Evolutionary conservation across 1,284 basidiomycete genomes (phyloP).

Genomic region (Gomphus bonarii): DNA sequence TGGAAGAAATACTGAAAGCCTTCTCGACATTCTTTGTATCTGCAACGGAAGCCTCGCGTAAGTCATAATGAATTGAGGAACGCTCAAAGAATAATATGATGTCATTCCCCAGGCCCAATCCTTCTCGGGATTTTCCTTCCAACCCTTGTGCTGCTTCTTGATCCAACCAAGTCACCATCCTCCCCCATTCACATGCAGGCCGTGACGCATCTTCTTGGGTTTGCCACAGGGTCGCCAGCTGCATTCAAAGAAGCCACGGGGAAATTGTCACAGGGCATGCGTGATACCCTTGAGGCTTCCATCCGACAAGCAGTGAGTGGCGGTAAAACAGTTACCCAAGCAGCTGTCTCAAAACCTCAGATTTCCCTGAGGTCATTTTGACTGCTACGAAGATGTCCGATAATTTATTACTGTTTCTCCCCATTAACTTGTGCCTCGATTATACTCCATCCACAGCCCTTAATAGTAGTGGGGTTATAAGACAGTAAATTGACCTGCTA

Average conservation of each 20-base stretch:
- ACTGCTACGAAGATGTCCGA: slow-evolving; percentile 7
- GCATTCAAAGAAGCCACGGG: slow-evolving; percentile 84
- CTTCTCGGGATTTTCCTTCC: slow-evolving; percentile 74
- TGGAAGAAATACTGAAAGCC: slow-evolving; percentile 76
- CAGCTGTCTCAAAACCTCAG: slow-evolving; percentile 50
- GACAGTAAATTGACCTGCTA: neutral
- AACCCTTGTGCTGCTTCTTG: slow-evolving; percentile 66
- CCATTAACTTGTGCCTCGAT: no score
- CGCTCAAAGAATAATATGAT: neutral
- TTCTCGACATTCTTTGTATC: slow-evolving; percentile 58
- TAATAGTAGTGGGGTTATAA: neutral
- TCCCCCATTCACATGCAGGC: slow-evolving; percentile 50
- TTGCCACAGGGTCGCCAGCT: slow-evolving; percentile 65
- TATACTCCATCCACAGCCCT: neutral
- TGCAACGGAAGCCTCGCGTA: slow-evolving; percentile 54
- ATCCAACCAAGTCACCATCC: slow-evolving; percentile 35
- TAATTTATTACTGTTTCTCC: neutral
- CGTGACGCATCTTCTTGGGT: slow-evolving; percentile 64
- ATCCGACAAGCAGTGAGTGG: slow-evolving; percentile 67
- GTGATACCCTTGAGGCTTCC: slow-evolving; percentile 66
- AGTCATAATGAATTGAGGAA: slow-evolving; percentile 21
- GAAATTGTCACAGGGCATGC: slow-evolving; percentile 49
- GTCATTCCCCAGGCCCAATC: slow-evolving; percentile 41
- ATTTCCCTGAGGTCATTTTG: slow-evolving; percentile 71
- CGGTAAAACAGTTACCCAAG: slow-evolving; percentile 22